A percentile compares a stretch with the other conserved stretches of the same genome.
phyloP scores from a whole-genome alignment of 2,329 filamentous ascomycete species.

The Pseudophaeomoniella oleicola region DNA sequence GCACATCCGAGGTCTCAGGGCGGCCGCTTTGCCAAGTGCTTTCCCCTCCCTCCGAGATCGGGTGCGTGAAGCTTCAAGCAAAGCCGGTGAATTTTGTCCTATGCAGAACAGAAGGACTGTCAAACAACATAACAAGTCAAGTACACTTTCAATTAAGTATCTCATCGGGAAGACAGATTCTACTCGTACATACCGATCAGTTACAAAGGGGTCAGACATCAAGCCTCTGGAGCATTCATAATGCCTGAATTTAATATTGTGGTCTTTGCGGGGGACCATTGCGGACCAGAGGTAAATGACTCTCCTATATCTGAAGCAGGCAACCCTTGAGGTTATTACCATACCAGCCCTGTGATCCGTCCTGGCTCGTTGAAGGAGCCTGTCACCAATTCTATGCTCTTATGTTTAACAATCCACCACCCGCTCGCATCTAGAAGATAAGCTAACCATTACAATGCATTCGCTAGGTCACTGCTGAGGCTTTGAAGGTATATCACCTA shows the following conservation, averaged over 20 bases:
- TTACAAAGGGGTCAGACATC: too few relatives aligned
- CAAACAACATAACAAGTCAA: background rate
- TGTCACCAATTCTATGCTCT: too few relatives aligned
- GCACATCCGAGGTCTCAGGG: too few relatives aligned
- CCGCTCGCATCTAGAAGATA: constrained; percentile 3
- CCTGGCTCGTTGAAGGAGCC: too few relatives aligned
- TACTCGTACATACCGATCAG: too few relatives aligned
- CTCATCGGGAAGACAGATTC: too few relatives aligned
- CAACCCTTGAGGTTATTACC: too few relatives aligned
- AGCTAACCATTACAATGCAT: constrained; percentile 3
- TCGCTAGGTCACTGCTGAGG: constrained; percentile 62
- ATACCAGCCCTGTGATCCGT: too few relatives aligned
- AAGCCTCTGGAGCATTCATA: too few relatives aligned
- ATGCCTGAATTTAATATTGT: constrained; percentile 67
- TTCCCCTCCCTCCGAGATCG: background rate
- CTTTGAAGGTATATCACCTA: constrained; percentile 64
- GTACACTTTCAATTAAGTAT: background rate
- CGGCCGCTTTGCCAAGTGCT: background rate
- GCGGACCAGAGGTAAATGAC: constrained; percentile 60
- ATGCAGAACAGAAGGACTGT: background rate
- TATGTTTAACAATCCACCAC: constrained; percentile 4
- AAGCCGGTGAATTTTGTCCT: background rate
- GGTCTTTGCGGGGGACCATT: constrained; percentile 72
- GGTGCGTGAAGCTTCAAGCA: background rate
- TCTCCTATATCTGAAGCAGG: too few relatives aligned